Evolutionary conservation across 495 filamentous ascomycete genomes (phyloP), one percentile per base, ranked within the genome.

Genomic region (Penicillium paradoxum): DNA sequence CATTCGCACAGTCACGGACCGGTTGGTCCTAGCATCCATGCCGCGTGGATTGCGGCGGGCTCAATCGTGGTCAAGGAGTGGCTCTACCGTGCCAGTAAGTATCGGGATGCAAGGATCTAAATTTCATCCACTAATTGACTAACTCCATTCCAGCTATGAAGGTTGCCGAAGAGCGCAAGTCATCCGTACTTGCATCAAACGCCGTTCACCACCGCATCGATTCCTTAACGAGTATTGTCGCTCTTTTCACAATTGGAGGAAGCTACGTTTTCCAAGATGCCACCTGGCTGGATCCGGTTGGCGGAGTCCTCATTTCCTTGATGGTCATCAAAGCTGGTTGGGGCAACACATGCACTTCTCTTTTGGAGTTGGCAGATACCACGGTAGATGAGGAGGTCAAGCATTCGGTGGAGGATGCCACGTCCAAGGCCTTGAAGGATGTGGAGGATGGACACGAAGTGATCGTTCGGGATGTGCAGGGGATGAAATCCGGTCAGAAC

Each of bases 191-290:
- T n/a, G 90, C 92, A 18, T 95, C 90, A 43, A 98, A 98, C 66
- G 93, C 93, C 4, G 79, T 95, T 55, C 93, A 98, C 70, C 93
- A 98, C 75, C 88, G 93, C 43, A 85, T 98, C 63, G 93, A 98
- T 68, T 95, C 89, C 44, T 79, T 97, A 19, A 97, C 93, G 0
- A 89, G 90, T 43, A 87, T 98, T 56, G 93, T 97, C 45, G 93
- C 93, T 10, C 77, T 98, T 13, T 69, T 84, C 43, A 90, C 87
- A 15, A 96, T 98, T 62, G 81, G 87, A 24, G 92, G 90, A 27
- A 88, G 89, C n/a, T 91, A 96, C 67, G 69, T 96, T 43, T 80
- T 96, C 33, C 73, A 82, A 22, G 84, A 92, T 58, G 89, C 90
- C 36, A 78, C 84, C 39, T 97, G 91, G 90, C 79, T 97, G 38